Conservation (phyloP, 208 protist species). For the Acanthamoeba sp. region DNA sequence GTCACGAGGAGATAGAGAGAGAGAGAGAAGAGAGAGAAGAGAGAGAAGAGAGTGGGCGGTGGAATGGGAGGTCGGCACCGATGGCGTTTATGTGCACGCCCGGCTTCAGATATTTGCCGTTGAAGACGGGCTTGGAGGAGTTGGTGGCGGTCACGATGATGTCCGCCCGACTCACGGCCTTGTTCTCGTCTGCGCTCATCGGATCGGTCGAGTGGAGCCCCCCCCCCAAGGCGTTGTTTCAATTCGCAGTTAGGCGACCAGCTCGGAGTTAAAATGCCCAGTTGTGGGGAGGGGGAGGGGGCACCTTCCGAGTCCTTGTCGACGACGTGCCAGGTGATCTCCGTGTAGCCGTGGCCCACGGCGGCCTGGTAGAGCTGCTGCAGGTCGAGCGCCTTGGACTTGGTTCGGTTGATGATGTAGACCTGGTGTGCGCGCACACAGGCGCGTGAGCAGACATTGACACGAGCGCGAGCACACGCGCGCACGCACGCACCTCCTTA, state of each 20-base stretch:
- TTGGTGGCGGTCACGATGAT: constrained; percentile 82
- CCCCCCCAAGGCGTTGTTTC: too few relatives aligned
- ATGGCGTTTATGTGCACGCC: constrained; percentile 77
- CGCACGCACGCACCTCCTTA: neutral
- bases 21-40: neutral
- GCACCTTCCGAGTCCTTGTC: constrained; percentile 37
- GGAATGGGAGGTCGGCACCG: neutral
- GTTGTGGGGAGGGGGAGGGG: too few relatives aligned
- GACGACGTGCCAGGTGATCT: constrained; percentile 45
- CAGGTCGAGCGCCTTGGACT: constrained; percentile 11
- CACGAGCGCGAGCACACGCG: neutral
- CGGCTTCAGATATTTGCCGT: constrained; percentile 72
- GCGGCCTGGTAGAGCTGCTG: neutral
- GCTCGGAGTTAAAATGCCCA: too few relatives aligned
- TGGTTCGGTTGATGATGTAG: constrained; percentile 60
- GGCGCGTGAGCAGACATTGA: neutral
- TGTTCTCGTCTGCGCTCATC: neutral
- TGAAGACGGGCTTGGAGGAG: constrained; percentile 68
- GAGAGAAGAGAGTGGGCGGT: neutral
- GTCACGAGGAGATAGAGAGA: too few relatives aligned
- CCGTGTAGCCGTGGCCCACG: constrained; percentile 19
- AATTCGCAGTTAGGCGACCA: too few relatives aligned
- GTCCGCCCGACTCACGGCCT: constrained; percentile 59
- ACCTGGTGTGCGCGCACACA: neutral
- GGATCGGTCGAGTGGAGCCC: neutral